Evolutionary conservation across 1,284 basidiomycete genomes (phyloP).

Genomic region (Rhodotorula sp.): DNA sequence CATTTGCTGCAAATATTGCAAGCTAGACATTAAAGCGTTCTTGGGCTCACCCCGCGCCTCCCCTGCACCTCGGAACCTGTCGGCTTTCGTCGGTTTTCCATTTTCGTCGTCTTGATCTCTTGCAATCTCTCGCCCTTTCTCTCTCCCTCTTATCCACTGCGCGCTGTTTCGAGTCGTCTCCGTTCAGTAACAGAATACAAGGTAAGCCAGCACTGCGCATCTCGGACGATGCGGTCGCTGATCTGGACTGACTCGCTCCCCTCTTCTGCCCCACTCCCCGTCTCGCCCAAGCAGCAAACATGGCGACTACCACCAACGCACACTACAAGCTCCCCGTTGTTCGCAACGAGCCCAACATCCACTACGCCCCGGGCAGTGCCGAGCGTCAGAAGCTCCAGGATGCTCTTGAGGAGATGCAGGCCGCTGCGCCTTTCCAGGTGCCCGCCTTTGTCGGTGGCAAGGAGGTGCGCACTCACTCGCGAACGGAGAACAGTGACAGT

Average conservation of each 20-base stretch:
- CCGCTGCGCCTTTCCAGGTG: conserved; percentile 81
- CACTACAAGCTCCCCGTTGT: conserved; percentile 35
- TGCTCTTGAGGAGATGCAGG: conserved; percentile 75
- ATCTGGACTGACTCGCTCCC: not conserved
- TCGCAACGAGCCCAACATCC: conserved; percentile 84
- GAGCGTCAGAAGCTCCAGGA: conserved; percentile 75
- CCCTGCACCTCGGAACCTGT: not conserved
- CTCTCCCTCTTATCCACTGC: not conserved
- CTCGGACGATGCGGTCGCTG: not conserved
- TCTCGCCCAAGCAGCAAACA: not conserved
- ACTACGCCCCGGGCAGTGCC: conserved; percentile 74
- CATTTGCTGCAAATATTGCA: too few species aligned
- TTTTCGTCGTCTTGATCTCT: not conserved
- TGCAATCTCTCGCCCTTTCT: not conserved
- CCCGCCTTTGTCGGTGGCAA: conserved; percentile 91
- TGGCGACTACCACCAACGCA: conserved; percentile 35
- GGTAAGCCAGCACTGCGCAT: not conserved
- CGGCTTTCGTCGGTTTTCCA: not conserved
- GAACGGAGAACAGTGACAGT: not conserved
- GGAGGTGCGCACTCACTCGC: conserved; percentile 57
- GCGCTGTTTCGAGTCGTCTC: not conserved
- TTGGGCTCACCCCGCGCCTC: not conserved
- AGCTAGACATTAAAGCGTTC: not conserved
- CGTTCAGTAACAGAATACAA: not conserved
- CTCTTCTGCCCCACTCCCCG: not conserved